Evolutionary conservation across 305 asterid genomes (phyloP).

Genomic region (Rubia tinctorum): DNA sequence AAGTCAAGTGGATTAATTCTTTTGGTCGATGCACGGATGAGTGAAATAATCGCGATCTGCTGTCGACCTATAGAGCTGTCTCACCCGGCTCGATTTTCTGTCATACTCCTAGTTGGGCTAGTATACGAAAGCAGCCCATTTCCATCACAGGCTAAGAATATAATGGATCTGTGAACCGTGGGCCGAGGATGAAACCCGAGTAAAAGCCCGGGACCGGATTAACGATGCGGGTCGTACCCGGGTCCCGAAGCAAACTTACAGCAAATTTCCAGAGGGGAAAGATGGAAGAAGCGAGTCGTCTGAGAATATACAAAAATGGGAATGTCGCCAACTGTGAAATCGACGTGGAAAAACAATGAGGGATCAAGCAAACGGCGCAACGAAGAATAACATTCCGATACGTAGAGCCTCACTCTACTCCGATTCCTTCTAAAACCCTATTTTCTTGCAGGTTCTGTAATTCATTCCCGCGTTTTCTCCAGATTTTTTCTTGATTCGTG

Average conservation of each 20-base stretch:
- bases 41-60: too few relatives aligned
- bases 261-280: slow-evolving; percentile 22
- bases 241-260: slow-evolving; percentile 5
- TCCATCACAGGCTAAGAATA: background rate
- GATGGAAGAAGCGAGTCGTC: background rate
- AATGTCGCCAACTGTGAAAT: slow-evolving; percentile 1
- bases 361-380: background rate
- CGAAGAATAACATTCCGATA: background rate
- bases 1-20: too few relatives aligned
- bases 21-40: too few relatives aligned
- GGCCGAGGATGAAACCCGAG: background rate
- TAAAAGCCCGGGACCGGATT: slow-evolving; percentile 4
- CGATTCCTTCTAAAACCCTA: slow-evolving; percentile 16
- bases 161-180: background rate
- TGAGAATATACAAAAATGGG: slow-evolving; percentile 2
- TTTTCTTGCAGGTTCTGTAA: background rate
- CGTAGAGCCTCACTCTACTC: background rate
- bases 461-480: background rate
- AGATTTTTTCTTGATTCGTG: background rate
- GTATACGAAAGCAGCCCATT: background rate
- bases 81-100: too few relatives aligned
- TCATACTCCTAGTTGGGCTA: too few relatives aligned
- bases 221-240: slow-evolving; percentile 5
- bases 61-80: too few relatives aligned
- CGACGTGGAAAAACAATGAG: slow-evolving; percentile 15